Base-by-base conservation (phyloP, 225 moss, liverwort and hornwort species). In the Climacium dendroides region DNA sequence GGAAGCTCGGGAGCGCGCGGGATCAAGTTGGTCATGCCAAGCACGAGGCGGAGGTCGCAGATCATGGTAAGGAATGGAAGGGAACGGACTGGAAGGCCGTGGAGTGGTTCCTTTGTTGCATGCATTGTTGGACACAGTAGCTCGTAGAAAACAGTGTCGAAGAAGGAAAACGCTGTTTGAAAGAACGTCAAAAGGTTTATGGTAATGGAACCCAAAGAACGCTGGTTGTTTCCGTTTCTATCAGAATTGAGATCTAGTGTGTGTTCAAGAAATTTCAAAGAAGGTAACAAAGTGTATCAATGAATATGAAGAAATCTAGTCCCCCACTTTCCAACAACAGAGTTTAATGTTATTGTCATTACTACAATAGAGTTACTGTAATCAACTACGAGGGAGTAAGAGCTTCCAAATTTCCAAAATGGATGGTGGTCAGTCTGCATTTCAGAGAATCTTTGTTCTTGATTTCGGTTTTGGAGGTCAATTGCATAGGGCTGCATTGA, bases 11-110 rank as follows among this genome's bases (percentile, higher is more conserved):
- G 87, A 17, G 87, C 89, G 41, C 61, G 87, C 18, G 83, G 92
- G 19, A 81, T 88, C 57, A 94, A 89, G 52, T 29, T 92, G 62
- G 81, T 74, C 19, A 34, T 90, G 89, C 91, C 94, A 13, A 90
- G 85, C 80, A 87, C 87, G n/a, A 52, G 90, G 45, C 70, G 89
- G 29, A 89, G 89, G 62, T 85, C 90, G 15, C 94, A 91, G 48
- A 85, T 92, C 52, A 85, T 94, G 80, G 94, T 94, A 52, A 92
- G 76, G 22, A 48, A 30, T 18, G 29, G 15, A 71, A 71, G n/a
- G n/a, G n/a, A n/a, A n/a, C n/a, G n/a, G n/a, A n/a, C n/a, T 15
- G 32, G 22, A 32, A 74, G 2, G 19, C 32, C 29, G 7, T 32
- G n/a, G n/a, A n/a, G n/a, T 32, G 20, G 32, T 75, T 17, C 75